Evolutionary conservation across 148 eudicot genomes (phyloP).

Genomic region (Hydrangea macrophylla): DNA sequence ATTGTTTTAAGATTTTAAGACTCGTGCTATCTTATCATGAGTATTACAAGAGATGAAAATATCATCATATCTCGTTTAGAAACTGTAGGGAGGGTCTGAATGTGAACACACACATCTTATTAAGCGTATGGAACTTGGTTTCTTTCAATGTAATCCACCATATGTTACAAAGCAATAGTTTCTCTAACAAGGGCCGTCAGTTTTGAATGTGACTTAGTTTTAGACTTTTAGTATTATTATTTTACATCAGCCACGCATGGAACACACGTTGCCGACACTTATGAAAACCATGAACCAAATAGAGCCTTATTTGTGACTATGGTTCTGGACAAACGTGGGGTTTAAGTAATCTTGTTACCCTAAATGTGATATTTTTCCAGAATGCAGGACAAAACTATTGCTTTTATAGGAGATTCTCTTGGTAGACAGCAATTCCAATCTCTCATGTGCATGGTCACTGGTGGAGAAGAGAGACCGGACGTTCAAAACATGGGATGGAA

Average conservation of each 20-base stretch:
- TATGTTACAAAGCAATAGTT: too few species aligned
- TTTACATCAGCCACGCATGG: too few species aligned
- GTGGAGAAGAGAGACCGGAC: conserved; percentile 40
- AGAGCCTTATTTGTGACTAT: too few species aligned
- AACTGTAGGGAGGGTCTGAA: not conserved
- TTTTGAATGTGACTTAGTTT: too few species aligned
- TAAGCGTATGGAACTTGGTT: too few species aligned
- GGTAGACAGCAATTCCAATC: conserved; percentile 57
- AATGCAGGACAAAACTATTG: conserved; percentile 55
- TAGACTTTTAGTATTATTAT: too few species aligned
- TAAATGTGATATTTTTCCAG: conserved; percentile 13
- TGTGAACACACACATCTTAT: not conserved
- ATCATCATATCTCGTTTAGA: not conserved
- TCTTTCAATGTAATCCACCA: too few species aligned
- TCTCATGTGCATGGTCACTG: conserved; percentile 56
- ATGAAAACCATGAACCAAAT: too few species aligned
- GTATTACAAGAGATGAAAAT: not conserved
- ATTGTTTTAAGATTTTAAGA: not conserved
- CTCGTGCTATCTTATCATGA: not conserved
- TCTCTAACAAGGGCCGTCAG: too few species aligned
- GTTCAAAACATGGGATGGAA: conserved; percentile 37
- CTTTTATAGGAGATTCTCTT: conserved; percentile 50
- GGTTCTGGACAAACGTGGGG: too few species aligned
- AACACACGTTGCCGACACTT: too few species aligned
- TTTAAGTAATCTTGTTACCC: not conserved